Conservation (phyloP, 23 red algal species). For the Gracilaria domingensis region DNA sequence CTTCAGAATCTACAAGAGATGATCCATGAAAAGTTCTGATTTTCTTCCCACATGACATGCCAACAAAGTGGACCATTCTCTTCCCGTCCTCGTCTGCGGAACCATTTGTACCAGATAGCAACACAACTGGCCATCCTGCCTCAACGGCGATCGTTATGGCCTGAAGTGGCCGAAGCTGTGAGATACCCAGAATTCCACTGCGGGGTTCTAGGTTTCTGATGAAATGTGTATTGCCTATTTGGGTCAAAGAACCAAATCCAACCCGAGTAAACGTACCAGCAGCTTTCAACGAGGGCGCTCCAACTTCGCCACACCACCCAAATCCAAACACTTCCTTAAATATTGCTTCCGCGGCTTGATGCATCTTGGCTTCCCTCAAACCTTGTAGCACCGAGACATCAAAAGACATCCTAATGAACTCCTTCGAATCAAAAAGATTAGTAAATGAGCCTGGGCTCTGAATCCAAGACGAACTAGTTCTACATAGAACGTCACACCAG, state of each 20-base stretch:
- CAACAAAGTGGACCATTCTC: conserved; percentile 38
- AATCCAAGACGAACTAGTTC: neutral
- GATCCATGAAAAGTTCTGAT: conserved; percentile 44
- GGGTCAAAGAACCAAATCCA: conserved; percentile 19
- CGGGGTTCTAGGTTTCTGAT: conserved; percentile 26
- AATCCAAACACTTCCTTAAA: conserved; percentile 36
- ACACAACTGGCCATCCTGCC: conserved; percentile 43
- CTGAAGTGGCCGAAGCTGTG: conserved; percentile 45
- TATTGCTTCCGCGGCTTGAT: neutral
- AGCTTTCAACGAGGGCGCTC: conserved; percentile 26
- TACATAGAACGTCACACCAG: conserved; percentile 76
- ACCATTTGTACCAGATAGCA: neutral
- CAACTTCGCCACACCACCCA: conserved; percentile 1
- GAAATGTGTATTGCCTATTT: neutral
- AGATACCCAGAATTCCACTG: neutral
- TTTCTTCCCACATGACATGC: conserved; percentile 42
- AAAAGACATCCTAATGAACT: conserved; percentile 33
- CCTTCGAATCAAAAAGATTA: neutral
- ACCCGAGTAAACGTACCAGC: neutral
- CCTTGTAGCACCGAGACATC: conserved; percentile 66
- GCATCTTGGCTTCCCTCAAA: neutral
- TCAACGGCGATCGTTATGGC: conserved; percentile 35
- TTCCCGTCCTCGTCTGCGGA: neutral
- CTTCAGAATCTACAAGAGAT: conserved; percentile 46
- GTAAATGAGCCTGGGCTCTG: neutral